These are phyloP conservation scores for Inga oerstediana DNA, from an alignment of 306 rosid genomes.

Conservation along the genomic window DNA sequence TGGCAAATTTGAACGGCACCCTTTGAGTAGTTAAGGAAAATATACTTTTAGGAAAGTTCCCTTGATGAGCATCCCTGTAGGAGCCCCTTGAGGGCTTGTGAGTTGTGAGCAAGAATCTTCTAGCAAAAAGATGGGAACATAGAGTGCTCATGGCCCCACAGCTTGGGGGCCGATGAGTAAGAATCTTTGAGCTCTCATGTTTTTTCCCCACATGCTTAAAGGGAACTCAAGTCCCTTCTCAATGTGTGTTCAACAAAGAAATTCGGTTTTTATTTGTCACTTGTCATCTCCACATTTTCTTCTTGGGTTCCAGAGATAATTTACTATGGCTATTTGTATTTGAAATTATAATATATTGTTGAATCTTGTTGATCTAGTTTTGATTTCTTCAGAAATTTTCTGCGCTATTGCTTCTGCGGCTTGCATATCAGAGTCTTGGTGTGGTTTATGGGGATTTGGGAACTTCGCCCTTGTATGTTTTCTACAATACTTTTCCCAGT, in stretches of 20 bases:
- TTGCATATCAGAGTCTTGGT: constrained; percentile 96
- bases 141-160: neutral
- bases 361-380: constrained; percentile 41
- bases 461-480: constrained; percentile 95
- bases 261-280: constrained; percentile 1
- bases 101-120: neutral
- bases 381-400: constrained; percentile 77
- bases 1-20: neutral
- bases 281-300: neutral
- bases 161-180: neutral
- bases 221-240: constrained; percentile 19
- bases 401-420: constrained; percentile 75
- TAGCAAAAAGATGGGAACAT: neutral
- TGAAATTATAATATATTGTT: constrained; percentile 12
- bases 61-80: neutral
- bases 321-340: constrained; percentile 11
- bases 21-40: neutral
- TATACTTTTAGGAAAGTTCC: neutral
- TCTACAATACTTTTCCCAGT: constrained; percentile 88
- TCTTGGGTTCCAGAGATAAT: constrained; percentile 2
- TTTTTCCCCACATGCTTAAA: neutral
- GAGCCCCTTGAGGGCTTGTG: neutral
- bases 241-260: constrained; percentile 26
- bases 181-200: neutral
- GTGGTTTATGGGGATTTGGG: constrained; percentile 99